Base-by-base conservation (phyloP, 495 filamentous ascomycete genomes). In the Bryoglossum gracile region DNA sequence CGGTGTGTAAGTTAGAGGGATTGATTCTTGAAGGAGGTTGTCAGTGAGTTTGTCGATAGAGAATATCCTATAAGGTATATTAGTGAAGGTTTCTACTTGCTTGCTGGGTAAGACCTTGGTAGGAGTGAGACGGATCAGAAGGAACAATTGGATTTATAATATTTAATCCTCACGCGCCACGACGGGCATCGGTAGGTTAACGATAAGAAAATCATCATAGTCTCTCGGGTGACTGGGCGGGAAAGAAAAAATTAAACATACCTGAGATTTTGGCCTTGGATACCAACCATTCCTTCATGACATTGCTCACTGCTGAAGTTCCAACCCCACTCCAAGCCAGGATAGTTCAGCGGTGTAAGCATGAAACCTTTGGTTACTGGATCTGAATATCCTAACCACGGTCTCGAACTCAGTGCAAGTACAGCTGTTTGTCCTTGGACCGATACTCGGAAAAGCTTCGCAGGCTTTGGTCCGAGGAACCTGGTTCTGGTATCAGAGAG, bases 241-340 rank as follows among this genome's bases (percentile, higher is more conserved):
- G 23, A 54, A 55, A 46, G 36, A 42, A 42, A 8, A 37, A 8
- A 48, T 28, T n/a, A 23, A 42, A 80, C 87, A 65, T 77, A 94
- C 89, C 87, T 73, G 16, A 99, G 71, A 63, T 86, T 94, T 60
- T 89, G 81, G 22, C 82, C 88, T 65, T 95, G 86, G 44, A 99
- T 91, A 44, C 89, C 90, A 28, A 97, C 90, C 84, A 99, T 90
- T 18, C 92, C 91, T 66, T 95, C 89, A 11, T 82, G 73, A 54
- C 89, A 94, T 59, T 92, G 84, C 66, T 95, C 88, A 57, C 88
- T 95, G 57, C 84, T 92, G 57, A 99, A 96, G 56, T 86, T 95
- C 83, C 89, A 94, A 17, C 86, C 91, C 73, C 87, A 95, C 60
- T 94, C 89, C 5, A 99, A 73, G n/a, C 80, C 82, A 22, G 77